Evolutionary conservation across 75 land plant genomes (phyloP).

Genomic region (Pseudotsuga menziesii): DNA sequence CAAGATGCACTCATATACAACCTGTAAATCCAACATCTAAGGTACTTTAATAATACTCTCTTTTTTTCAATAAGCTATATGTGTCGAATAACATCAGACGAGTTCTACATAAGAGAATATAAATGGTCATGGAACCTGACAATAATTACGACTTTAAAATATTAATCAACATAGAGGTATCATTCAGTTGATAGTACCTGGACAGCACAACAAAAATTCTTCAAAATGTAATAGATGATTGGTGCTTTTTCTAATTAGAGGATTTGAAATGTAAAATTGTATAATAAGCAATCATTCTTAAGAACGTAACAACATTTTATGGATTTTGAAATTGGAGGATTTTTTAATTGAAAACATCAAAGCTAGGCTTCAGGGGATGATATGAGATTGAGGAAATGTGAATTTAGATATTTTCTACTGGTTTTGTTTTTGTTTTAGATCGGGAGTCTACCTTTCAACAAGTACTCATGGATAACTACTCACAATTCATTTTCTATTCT

Average conservation of each 20-base stretch:
- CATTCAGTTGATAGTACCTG: neutral
- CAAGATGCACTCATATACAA: slow-evolving; percentile 43
- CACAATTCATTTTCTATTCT: slow-evolving; percentile 64
- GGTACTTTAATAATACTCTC: neutral
- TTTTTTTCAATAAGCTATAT: neutral
- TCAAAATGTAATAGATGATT: neutral
- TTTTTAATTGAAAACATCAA: neutral
- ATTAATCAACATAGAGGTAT: neutral
- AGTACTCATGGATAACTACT: slow-evolving; percentile 82
- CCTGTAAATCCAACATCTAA: slow-evolving; percentile 5
- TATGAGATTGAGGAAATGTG: neutral
- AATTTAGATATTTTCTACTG: neutral
- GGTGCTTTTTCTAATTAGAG: neutral
- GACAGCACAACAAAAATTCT: neutral
- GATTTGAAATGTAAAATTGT: neutral
- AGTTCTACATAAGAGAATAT: neutral
- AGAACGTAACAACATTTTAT: neutral
- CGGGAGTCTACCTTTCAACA: slow-evolving; percentile 65
- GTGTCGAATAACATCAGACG: neutral
- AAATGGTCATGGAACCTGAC: neutral
- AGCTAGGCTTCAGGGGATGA: neutral
- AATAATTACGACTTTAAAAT: neutral
- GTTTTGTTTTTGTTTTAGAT: slow-evolving; percentile 20
- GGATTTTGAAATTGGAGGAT: neutral
- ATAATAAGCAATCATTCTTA: neutral